phyloP scores from a whole-genome alignment of 495 filamentous ascomycete genomes.

The Xylaria grammica region DNA sequence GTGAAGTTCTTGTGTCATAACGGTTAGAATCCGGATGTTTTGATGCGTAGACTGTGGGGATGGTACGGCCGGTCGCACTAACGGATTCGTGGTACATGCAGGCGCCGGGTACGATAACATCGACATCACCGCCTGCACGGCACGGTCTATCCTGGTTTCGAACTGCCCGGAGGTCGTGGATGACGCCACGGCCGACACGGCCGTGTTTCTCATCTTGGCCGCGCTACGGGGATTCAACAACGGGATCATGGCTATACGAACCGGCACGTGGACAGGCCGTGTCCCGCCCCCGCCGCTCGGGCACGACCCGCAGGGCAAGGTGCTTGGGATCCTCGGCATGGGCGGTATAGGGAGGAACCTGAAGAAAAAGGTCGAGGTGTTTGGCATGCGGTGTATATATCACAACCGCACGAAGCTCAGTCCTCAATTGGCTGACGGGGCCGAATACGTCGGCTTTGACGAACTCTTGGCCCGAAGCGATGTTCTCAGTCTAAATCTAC shows the following conservation, averaged over 20 bases:
- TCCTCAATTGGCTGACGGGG: conserved; percentile 58
- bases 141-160: conserved; percentile 68
- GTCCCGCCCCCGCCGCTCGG: conserved; percentile 17
- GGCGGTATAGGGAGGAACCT: conserved; percentile 62
- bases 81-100: conserved; percentile 77
- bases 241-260: conserved; percentile 64
- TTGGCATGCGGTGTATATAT: conserved; percentile 73
- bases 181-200: conserved; percentile 79
- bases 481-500: conserved; percentile 77
- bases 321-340: conserved; percentile 80
- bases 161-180: conserved; percentile 83
- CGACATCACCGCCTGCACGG: conserved; percentile 70
- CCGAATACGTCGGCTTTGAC: conserved; percentile 72
- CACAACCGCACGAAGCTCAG: conserved; percentile 62
- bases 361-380: conserved; percentile 54
- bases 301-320: conserved; percentile 69
- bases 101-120: conserved; percentile 87
- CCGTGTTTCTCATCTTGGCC: conserved; percentile 78
- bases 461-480: conserved; percentile 69
- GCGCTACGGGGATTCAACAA: conserved; percentile 73
- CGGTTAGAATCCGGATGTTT: conserved; percentile 41
- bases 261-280: conserved; percentile 65
- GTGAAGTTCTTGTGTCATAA: conserved; percentile 81
- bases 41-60: too few relatives aligned
- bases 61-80: background rate